Evolutionary conservation across 1,284 basidiomycete genomes (phyloP).

Genomic region (Ceratobasidium papillatum): DNA sequence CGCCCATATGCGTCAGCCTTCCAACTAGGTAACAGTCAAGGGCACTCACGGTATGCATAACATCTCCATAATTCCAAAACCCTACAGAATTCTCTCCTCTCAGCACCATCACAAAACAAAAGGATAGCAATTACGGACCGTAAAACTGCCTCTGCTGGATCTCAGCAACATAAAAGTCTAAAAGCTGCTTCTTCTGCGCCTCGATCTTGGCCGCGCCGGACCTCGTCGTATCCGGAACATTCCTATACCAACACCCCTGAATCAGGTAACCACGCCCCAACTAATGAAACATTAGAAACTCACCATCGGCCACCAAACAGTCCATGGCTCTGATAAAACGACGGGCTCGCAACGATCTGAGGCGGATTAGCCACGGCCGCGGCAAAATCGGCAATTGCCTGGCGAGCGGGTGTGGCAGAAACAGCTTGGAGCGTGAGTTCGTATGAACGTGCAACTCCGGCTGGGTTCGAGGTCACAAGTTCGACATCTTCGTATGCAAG

Average conservation of each 20-base stretch:
- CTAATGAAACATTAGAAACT: neutral
- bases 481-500: constrained; percentile 58
- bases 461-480: constrained; percentile 55
- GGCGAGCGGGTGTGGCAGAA: constrained; percentile 52
- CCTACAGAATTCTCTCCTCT: neutral
- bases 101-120: neutral
- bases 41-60: constrained; percentile 54
- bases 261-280: neutral
- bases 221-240: constrained; percentile 52
- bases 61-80: constrained; percentile 58
- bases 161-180: constrained; percentile 58
- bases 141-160: constrained; percentile 56
- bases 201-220: constrained; percentile 53
- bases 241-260: constrained; percentile 48
- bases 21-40: constrained; percentile 46
- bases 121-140: constrained; percentile 45
- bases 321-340: constrained; percentile 31
- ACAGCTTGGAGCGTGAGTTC: constrained; percentile 54
- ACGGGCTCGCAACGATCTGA: constrained; percentile 29
- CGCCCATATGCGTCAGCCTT: neutral
- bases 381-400: constrained; percentile 51
- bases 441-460: constrained; percentile 56
- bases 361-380: constrained; percentile 44
- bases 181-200: constrained; percentile 53
- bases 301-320: constrained; percentile 38